Percentiles rank a stretch among this genome's conserved stretches.
These are phyloP conservation scores for Hanseniaspora lachancei DNA, from an alignment of 805 yeast genomes.

Conservation along the genomic window DNA sequence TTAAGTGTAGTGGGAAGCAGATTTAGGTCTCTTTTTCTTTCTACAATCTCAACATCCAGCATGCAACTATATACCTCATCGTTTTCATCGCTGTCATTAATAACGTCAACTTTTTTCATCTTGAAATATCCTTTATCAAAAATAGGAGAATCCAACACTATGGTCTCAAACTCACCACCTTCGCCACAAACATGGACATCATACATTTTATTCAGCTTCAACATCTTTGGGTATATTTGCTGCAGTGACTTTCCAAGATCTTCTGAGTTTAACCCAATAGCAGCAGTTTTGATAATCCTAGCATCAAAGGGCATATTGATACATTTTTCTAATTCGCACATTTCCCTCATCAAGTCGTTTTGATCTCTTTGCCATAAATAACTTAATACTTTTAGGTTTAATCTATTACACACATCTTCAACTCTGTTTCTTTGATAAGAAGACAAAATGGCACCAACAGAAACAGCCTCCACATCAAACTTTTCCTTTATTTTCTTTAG, in stretches of 20 bases:
- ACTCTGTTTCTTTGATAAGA: constrained; percentile 92
- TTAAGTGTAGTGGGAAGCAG: constrained; percentile 27
- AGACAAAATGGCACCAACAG: constrained; percentile 91
- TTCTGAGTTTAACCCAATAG: constrained; percentile 56
- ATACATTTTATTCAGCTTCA: constrained; percentile 44
- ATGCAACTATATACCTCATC: constrained; percentile 63
- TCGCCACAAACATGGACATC: constrained; percentile 95
- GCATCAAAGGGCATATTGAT: constrained; percentile 44
- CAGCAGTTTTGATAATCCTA: constrained; percentile 81
- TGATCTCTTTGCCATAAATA: constrained; percentile 89
- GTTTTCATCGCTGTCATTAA: constrained; percentile 30
- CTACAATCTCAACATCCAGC: constrained; percentile 39
- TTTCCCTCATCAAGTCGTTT: constrained; percentile 63
- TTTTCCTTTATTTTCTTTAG: constrained; percentile 34
- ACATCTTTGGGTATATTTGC: constrained; percentile 46
- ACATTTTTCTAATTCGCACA: constrained; percentile 33
- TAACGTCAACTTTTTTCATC: constrained; percentile 16
- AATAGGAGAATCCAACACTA: constrained; percentile 83
- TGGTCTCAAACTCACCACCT: constrained; percentile 95
- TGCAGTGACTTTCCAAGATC: constrained; percentile 61
- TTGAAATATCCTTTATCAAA: constrained; percentile 37
- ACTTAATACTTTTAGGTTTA: constrained; percentile 56
- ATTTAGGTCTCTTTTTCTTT: constrained; percentile 22
- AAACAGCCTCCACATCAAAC: constrained; percentile 67
- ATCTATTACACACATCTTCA: constrained; percentile 71